Evolutionary conservation across 345 rosid genomes (phyloP).

Genomic region (Linum usitatissimum): DNA sequence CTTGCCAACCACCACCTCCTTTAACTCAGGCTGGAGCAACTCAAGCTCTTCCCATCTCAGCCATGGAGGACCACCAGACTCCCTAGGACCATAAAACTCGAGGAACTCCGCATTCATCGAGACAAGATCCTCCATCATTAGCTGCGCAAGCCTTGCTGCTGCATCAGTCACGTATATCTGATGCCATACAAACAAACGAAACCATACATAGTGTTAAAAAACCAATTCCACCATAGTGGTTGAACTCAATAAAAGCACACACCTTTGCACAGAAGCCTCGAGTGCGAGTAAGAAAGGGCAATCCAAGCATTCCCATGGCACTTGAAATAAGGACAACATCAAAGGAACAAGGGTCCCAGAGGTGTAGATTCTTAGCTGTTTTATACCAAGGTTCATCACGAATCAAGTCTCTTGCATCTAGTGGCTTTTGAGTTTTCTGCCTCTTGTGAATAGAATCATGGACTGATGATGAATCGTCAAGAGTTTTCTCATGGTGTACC

Average conservation of each 20-base stretch:
- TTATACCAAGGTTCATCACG: conserved; percentile 74
- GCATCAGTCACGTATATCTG: conserved; percentile 75
- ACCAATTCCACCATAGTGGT: not conserved
- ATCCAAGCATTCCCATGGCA: conserved; percentile 73
- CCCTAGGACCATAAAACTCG: conserved; percentile 44
- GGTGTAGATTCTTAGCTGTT: conserved; percentile 53
- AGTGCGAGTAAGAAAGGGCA: conserved; percentile 57
- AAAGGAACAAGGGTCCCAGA: conserved; percentile 69
- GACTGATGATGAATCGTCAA: conserved; percentile 7
- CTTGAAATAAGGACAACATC: conserved; percentile 69
- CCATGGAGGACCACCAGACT: conserved; percentile 46
- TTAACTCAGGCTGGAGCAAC: conserved; percentile 39
- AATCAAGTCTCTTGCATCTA: conserved; percentile 37
- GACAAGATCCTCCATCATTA: conserved; percentile 85
- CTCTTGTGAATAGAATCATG: conserved; percentile 26
- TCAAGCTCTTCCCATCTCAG: conserved; percentile 57
- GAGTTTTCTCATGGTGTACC: conserved; percentile 20
- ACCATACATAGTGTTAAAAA: not conserved
- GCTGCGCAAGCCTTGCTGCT: conserved; percentile 59
- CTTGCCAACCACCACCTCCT: conserved; percentile 43
- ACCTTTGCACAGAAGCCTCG: conserved; percentile 61
- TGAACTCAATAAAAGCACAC: not conserved
- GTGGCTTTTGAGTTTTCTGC: conserved; percentile 30
- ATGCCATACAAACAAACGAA: conserved; percentile 9
- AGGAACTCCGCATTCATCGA: conserved; percentile 59